Base-by-base conservation (phyloP, 2,329 filamentous ascomycete genomes). In the Niveomyces coronatus region DNA sequence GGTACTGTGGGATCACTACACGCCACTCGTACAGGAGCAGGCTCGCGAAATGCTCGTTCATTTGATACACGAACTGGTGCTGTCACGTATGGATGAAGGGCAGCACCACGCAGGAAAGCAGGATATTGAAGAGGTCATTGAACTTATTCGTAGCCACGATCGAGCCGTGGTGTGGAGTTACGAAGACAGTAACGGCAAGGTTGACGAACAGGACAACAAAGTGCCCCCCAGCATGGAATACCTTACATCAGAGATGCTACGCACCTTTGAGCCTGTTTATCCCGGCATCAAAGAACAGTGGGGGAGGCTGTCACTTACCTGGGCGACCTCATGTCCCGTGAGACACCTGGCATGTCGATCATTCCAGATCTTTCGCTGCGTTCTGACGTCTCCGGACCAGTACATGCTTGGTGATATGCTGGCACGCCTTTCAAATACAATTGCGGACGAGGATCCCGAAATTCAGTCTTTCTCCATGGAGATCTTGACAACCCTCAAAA, bases 391-490 rank as follows among this genome's bases (percentile, higher is more conserved):
- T 1, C 65, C 96, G 16, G 89, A 98, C 53, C 87, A 93, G 48
- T 71, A 79, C 41, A 98, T 96, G 89, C 72, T 98, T 13, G 87
- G 86, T 3, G 91, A 98, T 52, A 98, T 98, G 87, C 76, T 98
- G 16, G 88, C 85, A 10, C 75, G 93, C 32, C 68, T 98, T 22
- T 96, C 89, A 2, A 98, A 96, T 57, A 98, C 91, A 0, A 91
- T 98, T 50, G 88, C 93, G 0, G 89, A 96, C 47, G 87, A 95
- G 49, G 86, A 94, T 52, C 75, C 79, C 0, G 89, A 96, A 60
- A 94, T 95, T 38, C 86, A 95, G 52, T 89, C 87, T 0, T 98
- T 98, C 53, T 93, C 91, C 0, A 89, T 96, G 81, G 93, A 98
- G 55, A 96, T 98, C 41, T 62, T 98, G 37, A 95, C 88, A 0